A percentile compares a stretch with the other conserved stretches of the same genome.
Conservation (phyloP, 148 eudicot genomes). For the Gaultheria prostrata region DNA sequence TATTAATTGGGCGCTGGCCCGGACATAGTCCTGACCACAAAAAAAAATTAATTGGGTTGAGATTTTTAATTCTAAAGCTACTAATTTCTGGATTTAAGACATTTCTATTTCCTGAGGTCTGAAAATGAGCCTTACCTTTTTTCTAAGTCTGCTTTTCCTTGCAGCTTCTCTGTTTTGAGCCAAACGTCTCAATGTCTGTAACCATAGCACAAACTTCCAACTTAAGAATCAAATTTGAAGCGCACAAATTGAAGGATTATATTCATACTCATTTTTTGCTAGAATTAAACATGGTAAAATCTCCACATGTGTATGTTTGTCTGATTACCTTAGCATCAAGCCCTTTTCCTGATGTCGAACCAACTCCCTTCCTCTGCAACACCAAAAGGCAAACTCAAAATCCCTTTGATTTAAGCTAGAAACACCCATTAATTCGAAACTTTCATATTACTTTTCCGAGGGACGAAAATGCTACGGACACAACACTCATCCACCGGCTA, state of each 20-base stretch:
- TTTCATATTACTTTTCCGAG: not conserved
- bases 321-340: slow-evolving; percentile 72
- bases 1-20: too few species aligned
- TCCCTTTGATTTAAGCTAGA: not conserved
- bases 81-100: not conserved
- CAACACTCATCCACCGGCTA: not conserved
- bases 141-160: slow-evolving; percentile 87
- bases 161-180: slow-evolving; percentile 99
- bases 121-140: slow-evolving; percentile 59
- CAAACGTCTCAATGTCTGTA: slow-evolving; percentile 87
- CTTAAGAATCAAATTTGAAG: not conserved
- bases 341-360: slow-evolving; percentile 59
- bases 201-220: not conserved
- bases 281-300: too few species aligned
- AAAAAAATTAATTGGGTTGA: not conserved
- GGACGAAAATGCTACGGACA: not conserved
- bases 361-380: slow-evolving; percentile 60
- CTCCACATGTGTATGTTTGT: too few species aligned
- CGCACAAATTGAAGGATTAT: too few species aligned
- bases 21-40: too few species aligned
- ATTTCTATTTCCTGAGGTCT: not conserved
- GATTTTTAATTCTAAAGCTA: not conserved
- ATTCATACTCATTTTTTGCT: too few species aligned
- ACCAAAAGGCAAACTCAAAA: not conserved
- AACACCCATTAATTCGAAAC: not conserved